phyloP scores from a whole-genome alignment of 208 protist genomes.

The Acanthamoeba culbertsoni region DNA sequence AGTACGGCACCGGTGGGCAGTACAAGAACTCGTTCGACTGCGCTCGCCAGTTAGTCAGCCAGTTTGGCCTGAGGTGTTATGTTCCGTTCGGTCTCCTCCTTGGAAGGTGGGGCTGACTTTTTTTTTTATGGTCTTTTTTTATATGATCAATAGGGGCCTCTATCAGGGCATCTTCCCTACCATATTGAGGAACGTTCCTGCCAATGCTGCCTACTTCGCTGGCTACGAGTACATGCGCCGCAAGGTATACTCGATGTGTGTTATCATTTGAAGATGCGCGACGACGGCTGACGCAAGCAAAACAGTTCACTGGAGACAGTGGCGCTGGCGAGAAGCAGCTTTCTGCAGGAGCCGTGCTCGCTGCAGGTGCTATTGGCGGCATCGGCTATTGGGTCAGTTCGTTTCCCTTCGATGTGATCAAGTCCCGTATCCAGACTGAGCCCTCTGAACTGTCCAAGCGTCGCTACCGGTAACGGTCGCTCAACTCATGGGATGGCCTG shows the following conservation, averaged over 20 bases:
- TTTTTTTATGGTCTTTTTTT: neutral
- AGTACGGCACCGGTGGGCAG: neutral
- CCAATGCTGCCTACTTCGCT: slow-evolving; percentile 68
- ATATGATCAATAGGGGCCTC: neutral
- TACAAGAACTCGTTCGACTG: slow-evolving; percentile 60
- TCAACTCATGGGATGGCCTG: neutral
- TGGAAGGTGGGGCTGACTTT: neutral
- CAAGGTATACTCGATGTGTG: neutral
- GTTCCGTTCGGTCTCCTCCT: no score
- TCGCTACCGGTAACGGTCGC: neutral
- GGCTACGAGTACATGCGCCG: slow-evolving; percentile 73
- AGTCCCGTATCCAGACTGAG: slow-evolving; percentile 58
- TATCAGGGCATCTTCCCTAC: slow-evolving; percentile 32
- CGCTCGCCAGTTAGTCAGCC: neutral
- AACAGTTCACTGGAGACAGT: slow-evolving; percentile 45
- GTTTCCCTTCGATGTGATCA: slow-evolving; percentile 63
- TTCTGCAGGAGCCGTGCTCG: slow-evolving; percentile 5
- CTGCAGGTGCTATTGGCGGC: slow-evolving; percentile 76
- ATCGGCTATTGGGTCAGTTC: slow-evolving; percentile 77
- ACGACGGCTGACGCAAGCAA: neutral
- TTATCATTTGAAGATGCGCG: no score
- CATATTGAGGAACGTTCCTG: slow-evolving; percentile 34
- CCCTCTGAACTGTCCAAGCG: slow-evolving; percentile 72
- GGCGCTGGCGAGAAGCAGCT: slow-evolving; percentile 12
- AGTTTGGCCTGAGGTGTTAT: slow-evolving; percentile 15